Percentiles rank a stretch among this genome's conserved stretches.
These are phyloP conservation scores for Senna siamea DNA, from an alignment of 306 rosid species.

Conservation along the genomic window DNA sequence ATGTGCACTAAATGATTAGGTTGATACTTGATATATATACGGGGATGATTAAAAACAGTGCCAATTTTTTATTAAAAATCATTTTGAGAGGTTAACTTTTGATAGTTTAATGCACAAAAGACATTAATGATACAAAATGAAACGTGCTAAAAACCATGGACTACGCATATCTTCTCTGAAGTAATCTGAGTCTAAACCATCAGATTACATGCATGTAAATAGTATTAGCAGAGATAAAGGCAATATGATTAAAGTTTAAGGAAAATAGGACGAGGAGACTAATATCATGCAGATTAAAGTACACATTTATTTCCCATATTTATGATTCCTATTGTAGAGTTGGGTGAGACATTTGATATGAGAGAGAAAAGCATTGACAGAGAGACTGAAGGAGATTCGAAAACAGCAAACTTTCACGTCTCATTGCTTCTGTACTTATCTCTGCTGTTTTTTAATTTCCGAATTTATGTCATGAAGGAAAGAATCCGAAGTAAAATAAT, in stretches of 20 bases:
- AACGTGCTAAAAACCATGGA: slow-evolving; percentile 13
- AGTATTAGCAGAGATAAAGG: slow-evolving; percentile 31
- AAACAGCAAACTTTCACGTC: slow-evolving; percentile 55
- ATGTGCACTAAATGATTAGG: neutral
- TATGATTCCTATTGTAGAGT: slow-evolving; percentile 53
- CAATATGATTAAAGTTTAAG: slow-evolving; percentile 16
- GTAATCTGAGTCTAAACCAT: neutral
- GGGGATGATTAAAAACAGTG: too few relatives aligned
- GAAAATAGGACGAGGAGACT: slow-evolving; percentile 30
- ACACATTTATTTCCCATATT: slow-evolving; percentile 49
- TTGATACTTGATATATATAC: too few relatives aligned
- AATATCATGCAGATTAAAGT: slow-evolving; percentile 7
- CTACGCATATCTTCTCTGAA: too few relatives aligned
- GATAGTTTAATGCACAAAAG: too few relatives aligned
- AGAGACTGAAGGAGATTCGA: slow-evolving; percentile 40
- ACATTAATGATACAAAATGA: too few relatives aligned
- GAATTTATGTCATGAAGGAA: slow-evolving; percentile 51
- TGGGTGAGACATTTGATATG: slow-evolving; percentile 56
- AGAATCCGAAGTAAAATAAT: slow-evolving; percentile 44
- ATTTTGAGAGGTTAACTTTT: too few relatives aligned
- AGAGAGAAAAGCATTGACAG: slow-evolving; percentile 44
- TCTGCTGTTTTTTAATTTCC: slow-evolving; percentile 42
- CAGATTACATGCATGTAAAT: slow-evolving; percentile 26
- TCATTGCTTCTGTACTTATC: slow-evolving; percentile 53
- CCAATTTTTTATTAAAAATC: too few relatives aligned